Conservation (phyloP, 306 rosid species). For the Cajanus cajan region DNA sequence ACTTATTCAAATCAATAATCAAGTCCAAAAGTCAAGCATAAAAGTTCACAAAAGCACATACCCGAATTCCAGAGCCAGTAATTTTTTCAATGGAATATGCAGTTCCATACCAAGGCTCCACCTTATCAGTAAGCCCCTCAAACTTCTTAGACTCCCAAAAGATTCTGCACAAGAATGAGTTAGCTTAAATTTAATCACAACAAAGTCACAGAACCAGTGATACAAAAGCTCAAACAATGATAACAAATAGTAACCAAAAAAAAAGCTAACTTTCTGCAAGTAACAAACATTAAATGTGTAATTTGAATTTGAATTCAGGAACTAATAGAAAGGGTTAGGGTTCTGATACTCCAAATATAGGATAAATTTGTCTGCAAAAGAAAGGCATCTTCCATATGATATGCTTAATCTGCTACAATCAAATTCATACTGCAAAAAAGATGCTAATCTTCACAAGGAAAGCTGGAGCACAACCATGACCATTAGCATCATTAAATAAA, state of each 20-base stretch:
- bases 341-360: background rate
- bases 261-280: background rate
- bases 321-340: constrained; percentile 11
- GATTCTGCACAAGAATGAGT: constrained; percentile 54
- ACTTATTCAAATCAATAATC: constrained; percentile 2
- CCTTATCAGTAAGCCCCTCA: constrained; percentile 70
- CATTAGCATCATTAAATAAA: background rate
- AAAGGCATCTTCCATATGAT: background rate
- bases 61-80: constrained; percentile 62
- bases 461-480: background rate
- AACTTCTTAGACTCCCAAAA: constrained; percentile 87
- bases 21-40: constrained; percentile 24
- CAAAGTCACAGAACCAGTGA: background rate
- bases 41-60: constrained; percentile 37
- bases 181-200: constrained; percentile 21
- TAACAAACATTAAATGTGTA: background rate
- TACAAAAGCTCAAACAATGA: constrained; percentile 12
- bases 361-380: background rate
- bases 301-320: constrained; percentile 25
- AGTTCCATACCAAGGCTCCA: constrained; percentile 97
- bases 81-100: constrained; percentile 68
- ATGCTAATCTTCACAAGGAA: background rate
- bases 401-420: background rate
- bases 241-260: background rate
- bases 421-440: constrained; percentile 21